Conservation (phyloP, 2,329 filamentous ascomycete species). For the Corynespora cassiicola region DNA sequence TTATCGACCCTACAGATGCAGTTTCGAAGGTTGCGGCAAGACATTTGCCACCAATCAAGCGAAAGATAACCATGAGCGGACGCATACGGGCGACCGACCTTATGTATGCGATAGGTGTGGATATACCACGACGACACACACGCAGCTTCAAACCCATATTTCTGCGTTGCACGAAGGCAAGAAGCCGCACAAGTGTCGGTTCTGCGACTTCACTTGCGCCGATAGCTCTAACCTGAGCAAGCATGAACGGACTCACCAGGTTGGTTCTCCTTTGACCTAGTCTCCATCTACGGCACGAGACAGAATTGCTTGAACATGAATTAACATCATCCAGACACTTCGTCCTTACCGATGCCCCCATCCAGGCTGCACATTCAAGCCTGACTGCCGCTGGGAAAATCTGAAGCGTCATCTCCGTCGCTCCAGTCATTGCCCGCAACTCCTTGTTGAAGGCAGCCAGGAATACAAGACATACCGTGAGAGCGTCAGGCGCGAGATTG, state of each 20-base stretch:
- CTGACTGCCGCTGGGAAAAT: conserved; percentile 48
- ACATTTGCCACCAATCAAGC: conserved; percentile 49
- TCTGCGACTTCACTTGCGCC: conserved; percentile 47
- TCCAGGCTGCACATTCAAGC: conserved; percentile 44
- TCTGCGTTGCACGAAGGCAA: conserved; percentile 43
- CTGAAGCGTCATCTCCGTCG: conserved; percentile 46
- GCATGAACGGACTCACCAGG: conserved; percentile 46
- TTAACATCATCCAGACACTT: conserved; percentile 27
- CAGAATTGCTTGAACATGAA: too few relatives aligned
- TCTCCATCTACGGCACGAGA: too few relatives aligned
- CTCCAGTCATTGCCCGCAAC: conserved; percentile 41
- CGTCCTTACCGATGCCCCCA: conserved; percentile 45
- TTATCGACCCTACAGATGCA: conserved; percentile 45
- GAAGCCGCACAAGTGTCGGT: conserved; percentile 46
- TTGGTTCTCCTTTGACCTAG: conserved; percentile 9
- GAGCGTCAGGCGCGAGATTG: conserved; percentile 37
- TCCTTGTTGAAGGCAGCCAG: conserved; percentile 40
- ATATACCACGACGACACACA: conserved; percentile 48
- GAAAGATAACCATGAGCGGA: conserved; percentile 48
- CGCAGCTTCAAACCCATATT: conserved; percentile 46
- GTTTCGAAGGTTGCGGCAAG: conserved; percentile 41
- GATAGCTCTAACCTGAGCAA: conserved; percentile 46
- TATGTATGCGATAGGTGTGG: conserved; percentile 45
- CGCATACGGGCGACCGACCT: conserved; percentile 44
- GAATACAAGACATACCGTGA: conserved; percentile 43